These are phyloP conservation scores for Onygenales sp. DNA, from an alignment of 2,329 filamentous ascomycete genomes.

Conservation along the genomic window DNA sequence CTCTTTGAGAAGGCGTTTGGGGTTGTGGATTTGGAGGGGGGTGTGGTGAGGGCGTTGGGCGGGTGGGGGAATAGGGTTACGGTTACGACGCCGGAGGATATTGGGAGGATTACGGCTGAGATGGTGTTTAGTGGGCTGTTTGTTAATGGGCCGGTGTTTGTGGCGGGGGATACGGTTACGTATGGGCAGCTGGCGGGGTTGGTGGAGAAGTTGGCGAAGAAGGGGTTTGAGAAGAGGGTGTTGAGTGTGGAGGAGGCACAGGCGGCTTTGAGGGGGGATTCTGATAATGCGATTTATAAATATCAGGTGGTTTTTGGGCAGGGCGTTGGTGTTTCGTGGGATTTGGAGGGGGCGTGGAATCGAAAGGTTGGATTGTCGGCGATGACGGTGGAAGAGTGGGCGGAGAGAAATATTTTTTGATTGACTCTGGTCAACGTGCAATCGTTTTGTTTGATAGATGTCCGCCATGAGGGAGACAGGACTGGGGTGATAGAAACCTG, in stretches of 20 bases:
- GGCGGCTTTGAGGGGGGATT: slow-evolving; percentile 38
- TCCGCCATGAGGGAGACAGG: no score
- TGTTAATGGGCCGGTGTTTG: slow-evolving; percentile 43
- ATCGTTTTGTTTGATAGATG: no score
- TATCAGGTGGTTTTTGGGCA: slow-evolving; percentile 54
- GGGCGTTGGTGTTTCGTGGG: slow-evolving; percentile 52
- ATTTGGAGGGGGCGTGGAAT: slow-evolving; percentile 46
- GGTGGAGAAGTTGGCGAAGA: slow-evolving; percentile 37
- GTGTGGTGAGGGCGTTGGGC: slow-evolving; percentile 46
- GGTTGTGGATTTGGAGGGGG: slow-evolving; percentile 42
- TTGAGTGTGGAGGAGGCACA: slow-evolving; percentile 41
- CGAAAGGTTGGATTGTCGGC: slow-evolving; percentile 33
- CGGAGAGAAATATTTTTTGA: not conserved
- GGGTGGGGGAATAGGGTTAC: slow-evolving; percentile 55
- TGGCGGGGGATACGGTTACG: slow-evolving; percentile 53
- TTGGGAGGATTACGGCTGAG: slow-evolving; percentile 51
- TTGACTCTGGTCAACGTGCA: no score
- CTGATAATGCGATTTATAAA: slow-evolving; percentile 43
- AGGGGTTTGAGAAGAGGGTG: slow-evolving; percentile 38
- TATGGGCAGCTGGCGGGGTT: slow-evolving; percentile 47
- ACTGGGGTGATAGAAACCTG: no score
- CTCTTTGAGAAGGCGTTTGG: slow-evolving; percentile 56
- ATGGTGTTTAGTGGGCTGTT: slow-evolving; percentile 37
- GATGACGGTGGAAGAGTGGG: slow-evolving; percentile 15
- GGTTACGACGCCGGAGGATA: slow-evolving; percentile 54